These are phyloP conservation scores for Nigrograna mackinnonii DNA, from an alignment of 2,329 filamentous ascomycete species.

Conservation along the genomic window DNA sequence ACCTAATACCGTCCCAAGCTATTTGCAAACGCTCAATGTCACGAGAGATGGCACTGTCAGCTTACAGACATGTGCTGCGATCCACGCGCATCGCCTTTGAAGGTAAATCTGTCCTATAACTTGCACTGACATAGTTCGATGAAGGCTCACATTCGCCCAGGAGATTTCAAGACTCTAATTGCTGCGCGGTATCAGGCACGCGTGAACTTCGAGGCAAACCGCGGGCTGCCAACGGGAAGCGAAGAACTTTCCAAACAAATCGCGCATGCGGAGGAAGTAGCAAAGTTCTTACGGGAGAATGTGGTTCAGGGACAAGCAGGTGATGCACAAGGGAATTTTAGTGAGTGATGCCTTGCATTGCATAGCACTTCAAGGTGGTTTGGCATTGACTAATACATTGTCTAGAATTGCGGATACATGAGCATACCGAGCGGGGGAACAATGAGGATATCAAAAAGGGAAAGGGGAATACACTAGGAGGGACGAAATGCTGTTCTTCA, in stretches of 20 bases:
- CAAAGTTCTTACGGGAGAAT: constrained; percentile 78
- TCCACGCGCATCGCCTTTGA: constrained; percentile 82
- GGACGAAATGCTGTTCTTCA: constrained; percentile 42
- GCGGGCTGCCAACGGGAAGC: constrained; percentile 60
- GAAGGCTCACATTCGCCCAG: constrained; percentile 49
- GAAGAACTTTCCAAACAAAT: constrained; percentile 68
- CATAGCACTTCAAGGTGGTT: neutral
- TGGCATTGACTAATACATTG: constrained; percentile 15
- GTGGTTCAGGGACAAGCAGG: constrained; percentile 77
- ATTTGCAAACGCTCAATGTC: constrained; percentile 17
- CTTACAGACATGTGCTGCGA: constrained; percentile 81
- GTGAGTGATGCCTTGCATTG: constrained; percentile 54
- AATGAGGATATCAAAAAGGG: constrained; percentile 84
- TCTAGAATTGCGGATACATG: constrained; percentile 82
- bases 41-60: constrained; percentile 65
- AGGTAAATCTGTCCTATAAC: constrained; percentile 55
- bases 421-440: constrained; percentile 87
- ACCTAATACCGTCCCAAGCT: constrained; percentile 1
- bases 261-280: constrained; percentile 79
- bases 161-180: constrained; percentile 68
- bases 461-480: constrained; percentile 44
- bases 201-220: constrained; percentile 71
- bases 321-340: constrained; percentile 59
- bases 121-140: neutral
- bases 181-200: constrained; percentile 77